Conservation (phyloP, 495 filamentous ascomycete genomes). For the Aspergillus mulundensis region DNA sequence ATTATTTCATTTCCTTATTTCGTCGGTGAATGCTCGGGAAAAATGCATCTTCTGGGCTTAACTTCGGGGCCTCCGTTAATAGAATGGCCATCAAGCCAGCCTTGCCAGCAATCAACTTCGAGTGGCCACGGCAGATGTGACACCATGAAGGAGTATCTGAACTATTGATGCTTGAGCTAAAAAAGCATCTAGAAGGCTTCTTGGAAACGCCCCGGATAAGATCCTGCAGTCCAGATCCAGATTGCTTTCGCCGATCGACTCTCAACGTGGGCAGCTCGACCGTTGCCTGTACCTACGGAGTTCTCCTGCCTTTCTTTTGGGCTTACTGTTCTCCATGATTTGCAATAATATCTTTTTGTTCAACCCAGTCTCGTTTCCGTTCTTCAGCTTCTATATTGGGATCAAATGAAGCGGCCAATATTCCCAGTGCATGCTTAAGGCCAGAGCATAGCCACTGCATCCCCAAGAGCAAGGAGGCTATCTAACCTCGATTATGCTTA, state of each 20-base stretch:
- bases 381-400: not conserved
- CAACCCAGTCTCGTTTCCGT: not conserved
- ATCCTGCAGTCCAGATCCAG: not conserved
- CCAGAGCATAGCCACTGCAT: not conserved
- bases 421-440: not conserved
- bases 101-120: not conserved
- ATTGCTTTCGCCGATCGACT: not conserved
- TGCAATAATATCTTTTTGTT: not conserved
- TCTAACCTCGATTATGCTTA: not conserved
- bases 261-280: not conserved
- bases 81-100: slow-evolving; percentile 15
- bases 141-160: not conserved
- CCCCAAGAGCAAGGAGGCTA: not conserved
- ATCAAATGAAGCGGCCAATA: not conserved
- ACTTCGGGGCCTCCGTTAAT: slow-evolving; percentile 6
- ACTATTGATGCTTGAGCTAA: slow-evolving; percentile 1
- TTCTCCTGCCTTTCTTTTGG: not conserved
- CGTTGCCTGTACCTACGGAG: not conserved
- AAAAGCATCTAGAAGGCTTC: not conserved
- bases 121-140: not conserved
- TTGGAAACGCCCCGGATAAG: not conserved
- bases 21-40: slow-evolving; percentile 7
- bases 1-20: slow-evolving; percentile 2
- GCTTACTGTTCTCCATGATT: not conserved
- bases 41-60: not conserved